phyloP scores from a whole-genome alignment of 148 eudicot genomes.

The Cornus controversa region DNA sequence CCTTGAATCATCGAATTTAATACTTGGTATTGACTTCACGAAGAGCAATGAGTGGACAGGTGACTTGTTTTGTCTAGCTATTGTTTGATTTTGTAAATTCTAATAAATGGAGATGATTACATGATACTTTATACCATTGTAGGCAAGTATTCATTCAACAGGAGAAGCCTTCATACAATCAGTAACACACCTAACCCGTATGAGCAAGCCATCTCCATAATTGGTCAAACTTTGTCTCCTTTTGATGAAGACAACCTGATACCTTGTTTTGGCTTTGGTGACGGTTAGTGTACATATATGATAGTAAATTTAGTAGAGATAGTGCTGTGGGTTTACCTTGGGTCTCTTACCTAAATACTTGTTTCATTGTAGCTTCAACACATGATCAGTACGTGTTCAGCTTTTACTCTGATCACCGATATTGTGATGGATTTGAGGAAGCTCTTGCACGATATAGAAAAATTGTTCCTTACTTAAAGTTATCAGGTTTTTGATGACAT shows the following conservation, averaged over 20 bases:
- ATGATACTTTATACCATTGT: constrained; percentile 16
- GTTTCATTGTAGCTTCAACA: constrained; percentile 42
- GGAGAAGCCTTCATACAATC: constrained; percentile 72
- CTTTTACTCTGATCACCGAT: constrained; percentile 66
- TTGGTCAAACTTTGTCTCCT: constrained; percentile 77
- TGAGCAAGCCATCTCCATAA: constrained; percentile 81
- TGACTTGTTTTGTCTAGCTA: constrained; percentile 13
- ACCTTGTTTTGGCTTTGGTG: constrained; percentile 90
- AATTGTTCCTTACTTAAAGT: constrained; percentile 52
- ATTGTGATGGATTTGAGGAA: constrained; percentile 79
- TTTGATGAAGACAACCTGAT: constrained; percentile 84
- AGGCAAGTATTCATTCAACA: constrained; percentile 70
- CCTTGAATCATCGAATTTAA: constrained; percentile 87
- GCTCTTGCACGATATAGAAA: constrained; percentile 71
- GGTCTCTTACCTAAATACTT: neutral
- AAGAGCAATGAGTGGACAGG: constrained; percentile 87
- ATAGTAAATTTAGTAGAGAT: neutral
- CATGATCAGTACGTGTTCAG: constrained; percentile 69
- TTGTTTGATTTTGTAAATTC: neutral
- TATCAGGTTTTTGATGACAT: constrained; percentile 49
- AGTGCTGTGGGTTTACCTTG: neutral
- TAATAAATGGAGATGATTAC: constrained; percentile 6
- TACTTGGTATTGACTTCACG: constrained; percentile 74
- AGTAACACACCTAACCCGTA: constrained; percentile 60
- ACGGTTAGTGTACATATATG: constrained; percentile 48